Evolutionary conservation across 75 land plant genomes (phyloP).

Genomic region (Pinus taeda): DNA sequence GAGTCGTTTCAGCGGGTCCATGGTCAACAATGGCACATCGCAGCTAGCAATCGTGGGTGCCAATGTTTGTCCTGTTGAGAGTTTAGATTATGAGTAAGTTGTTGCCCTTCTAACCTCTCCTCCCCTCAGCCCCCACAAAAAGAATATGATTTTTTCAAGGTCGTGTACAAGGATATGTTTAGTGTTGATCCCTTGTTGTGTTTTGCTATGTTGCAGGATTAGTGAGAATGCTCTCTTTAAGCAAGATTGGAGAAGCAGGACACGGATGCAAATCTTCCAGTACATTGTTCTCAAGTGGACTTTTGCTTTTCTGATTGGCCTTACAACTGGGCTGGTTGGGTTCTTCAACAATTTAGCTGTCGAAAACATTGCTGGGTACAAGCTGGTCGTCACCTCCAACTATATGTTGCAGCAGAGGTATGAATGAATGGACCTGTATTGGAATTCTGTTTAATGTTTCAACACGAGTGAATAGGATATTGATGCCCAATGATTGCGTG

Average conservation of each 20-base stretch:
- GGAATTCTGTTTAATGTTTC: too few species aligned
- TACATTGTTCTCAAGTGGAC: constrained; percentile 88
- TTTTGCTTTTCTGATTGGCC: constrained; percentile 67
- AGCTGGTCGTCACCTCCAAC: constrained; percentile 41
- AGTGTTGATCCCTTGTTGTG: neutral
- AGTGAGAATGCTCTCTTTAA: constrained; percentile 81
- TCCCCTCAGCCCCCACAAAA: too few species aligned
- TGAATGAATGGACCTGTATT: neutral
- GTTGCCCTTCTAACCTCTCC: neutral
- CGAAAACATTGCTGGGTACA: constrained; percentile 84
- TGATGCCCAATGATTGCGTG: too few species aligned
- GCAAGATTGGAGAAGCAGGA: constrained; percentile 87
- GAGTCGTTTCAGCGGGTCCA: constrained; percentile 3
- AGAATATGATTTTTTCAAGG: too few species aligned
- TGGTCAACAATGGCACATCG: constrained; percentile 19
- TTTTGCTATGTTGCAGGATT: constrained; percentile 39
- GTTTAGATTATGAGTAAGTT: constrained; percentile 79
- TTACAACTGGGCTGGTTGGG: constrained; percentile 58
- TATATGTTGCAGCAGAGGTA: constrained; percentile 51
- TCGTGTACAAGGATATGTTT: neutral
- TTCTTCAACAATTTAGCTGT: constrained; percentile 74
- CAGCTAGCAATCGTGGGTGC: constrained; percentile 69
- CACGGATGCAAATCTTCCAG: constrained; percentile 53
- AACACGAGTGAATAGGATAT: too few species aligned
- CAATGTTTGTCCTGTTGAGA: constrained; percentile 62